Percentiles rank a stretch among this genome's conserved stretches.
Conservation (phyloP, 208 protist species). For the Acanthamoeba castellanii region DNA sequence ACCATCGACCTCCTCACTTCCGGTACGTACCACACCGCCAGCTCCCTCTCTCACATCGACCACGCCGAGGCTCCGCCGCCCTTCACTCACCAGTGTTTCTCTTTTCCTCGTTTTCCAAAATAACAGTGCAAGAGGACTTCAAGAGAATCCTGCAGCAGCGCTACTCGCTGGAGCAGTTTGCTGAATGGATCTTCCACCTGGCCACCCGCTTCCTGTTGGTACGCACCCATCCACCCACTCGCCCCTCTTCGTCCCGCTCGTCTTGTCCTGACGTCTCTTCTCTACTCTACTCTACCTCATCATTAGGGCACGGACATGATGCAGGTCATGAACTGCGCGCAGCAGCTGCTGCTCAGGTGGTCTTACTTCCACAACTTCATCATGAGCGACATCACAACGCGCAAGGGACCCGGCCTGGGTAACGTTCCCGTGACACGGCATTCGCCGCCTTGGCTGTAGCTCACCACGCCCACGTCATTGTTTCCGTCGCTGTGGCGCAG, state of each 20-base stretch:
- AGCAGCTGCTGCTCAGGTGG: conserved; percentile 74
- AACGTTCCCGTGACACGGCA: too few species aligned
- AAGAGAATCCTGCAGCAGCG: conserved; percentile 56
- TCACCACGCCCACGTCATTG: not conserved
- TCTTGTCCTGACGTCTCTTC: not conserved
- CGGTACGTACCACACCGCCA: not conserved
- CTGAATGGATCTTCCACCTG: conserved; percentile 30
- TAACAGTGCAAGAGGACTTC: conserved; percentile 51
- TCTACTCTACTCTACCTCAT: not conserved
- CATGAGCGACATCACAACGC: conserved; percentile 38
- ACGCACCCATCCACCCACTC: not conserved
- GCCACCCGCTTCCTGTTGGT: conserved; percentile 10
- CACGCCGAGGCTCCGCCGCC: not conserved
- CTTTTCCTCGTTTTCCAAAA: not conserved
- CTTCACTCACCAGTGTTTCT: not conserved
- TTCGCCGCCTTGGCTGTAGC: not conserved
- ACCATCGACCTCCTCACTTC: not conserved
- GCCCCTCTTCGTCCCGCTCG: not conserved
- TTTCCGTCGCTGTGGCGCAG: not conserved
- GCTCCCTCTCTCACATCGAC: not conserved
- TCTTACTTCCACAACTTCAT: conserved; percentile 66
- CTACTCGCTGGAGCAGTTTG: conserved; percentile 55
- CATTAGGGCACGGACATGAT: conserved; percentile 4
- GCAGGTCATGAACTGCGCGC: conserved; percentile 15
- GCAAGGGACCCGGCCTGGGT: conserved; percentile 37